Evolutionary conservation across 768 basidiomycete genomes (phyloP), one percentile per base, ranked within the genome.

Genomic region (Exsudoporus frostii): DNA sequence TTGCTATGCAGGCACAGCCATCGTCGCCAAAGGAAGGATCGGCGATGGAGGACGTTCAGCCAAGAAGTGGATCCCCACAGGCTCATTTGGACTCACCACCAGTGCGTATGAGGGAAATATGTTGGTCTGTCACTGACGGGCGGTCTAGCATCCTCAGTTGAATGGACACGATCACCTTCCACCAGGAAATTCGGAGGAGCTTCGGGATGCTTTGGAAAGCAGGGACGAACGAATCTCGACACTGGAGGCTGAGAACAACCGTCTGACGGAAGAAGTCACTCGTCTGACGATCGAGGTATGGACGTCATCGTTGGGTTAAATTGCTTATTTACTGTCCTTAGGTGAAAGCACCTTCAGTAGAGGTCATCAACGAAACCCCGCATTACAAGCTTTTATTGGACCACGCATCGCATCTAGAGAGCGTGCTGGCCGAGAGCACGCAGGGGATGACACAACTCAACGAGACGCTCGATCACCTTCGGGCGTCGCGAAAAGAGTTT

Each of bases 31-130:
- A 65, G 48, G 63, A 67, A 34, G 76, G 72, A 47, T 63, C 39
- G 11, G 53, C 43, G 10, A 61, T 60, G 51, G 65, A 73, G 38
- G 67, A 60, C 7, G 47, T 57, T 38, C 71, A 67, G 45, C 56
- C 25, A 5, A 62, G 55, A 71, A 68, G 79, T 79, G 76, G 79
- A 76, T 71, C 70, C 11, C 58, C 75, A 58, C 74, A 71, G 66
- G 68, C 67, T 61, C 75, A 74, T 71, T 76, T 79, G 71, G 81
- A 79, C 74, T 79, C 84, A 77, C 82, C 85, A 70, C 78, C 74
- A 76, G 88, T 88, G 80, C 82, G 88, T 86, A 78, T 76, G 74
- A 20, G 8, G 76, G 73, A 45, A 6, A 7, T 63, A 60, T 42
- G 58, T 60, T 67, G 19, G 17, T n/a, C 2, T n/a, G 29, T 47